phyloP scores from a whole-genome alignment of 768 basidiomycete genomes.

The Mycena polygramma region DNA sequence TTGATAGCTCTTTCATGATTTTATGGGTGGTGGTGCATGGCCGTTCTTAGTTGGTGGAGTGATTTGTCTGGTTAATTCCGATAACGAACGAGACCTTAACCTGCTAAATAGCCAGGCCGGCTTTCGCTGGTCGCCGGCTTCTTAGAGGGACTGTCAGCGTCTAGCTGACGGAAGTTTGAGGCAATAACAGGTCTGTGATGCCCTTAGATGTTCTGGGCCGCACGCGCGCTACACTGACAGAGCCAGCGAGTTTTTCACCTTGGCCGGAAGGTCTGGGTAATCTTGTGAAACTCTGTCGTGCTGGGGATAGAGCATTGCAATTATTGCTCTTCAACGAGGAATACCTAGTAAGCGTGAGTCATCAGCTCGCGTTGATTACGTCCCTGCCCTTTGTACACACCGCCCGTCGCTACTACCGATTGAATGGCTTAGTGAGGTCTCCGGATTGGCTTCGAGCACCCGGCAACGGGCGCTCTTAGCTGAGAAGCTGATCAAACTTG shows the following conservation, averaged over 20 bases:
- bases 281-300: conserved; percentile 82
- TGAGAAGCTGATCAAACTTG: no score
- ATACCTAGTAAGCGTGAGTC: conserved; percentile 91
- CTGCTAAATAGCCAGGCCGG: conserved; percentile 90
- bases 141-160: conserved; percentile 89
- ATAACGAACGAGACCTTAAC: conserved; percentile 95
- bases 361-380: conserved; percentile 92
- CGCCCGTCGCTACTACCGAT: conserved; percentile 90
- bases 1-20: conserved; percentile 89
- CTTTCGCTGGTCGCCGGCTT: conserved; percentile 82
- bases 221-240: conserved; percentile 92
- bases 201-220: conserved; percentile 76
- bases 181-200: conserved; percentile 94
- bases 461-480: not conserved
- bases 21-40: conserved; percentile 92
- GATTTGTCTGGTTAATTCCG: conserved; percentile 98
- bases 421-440: conserved; percentile 67
- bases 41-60: conserved; percentile 93
- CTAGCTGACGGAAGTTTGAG: conserved; percentile 88
- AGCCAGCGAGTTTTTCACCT: conserved; percentile 87
- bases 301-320: conserved; percentile 93
- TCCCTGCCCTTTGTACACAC: conserved; percentile 93
- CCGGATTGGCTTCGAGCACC: not conserved
- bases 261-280: conserved; percentile 75
- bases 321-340: conserved; percentile 94